Percentiles rank a stretch among this genome's conserved stretches.
phyloP scores from a whole-genome alignment of 2,329 filamentous ascomycete genomes.

The Cadophora malorum region DNA sequence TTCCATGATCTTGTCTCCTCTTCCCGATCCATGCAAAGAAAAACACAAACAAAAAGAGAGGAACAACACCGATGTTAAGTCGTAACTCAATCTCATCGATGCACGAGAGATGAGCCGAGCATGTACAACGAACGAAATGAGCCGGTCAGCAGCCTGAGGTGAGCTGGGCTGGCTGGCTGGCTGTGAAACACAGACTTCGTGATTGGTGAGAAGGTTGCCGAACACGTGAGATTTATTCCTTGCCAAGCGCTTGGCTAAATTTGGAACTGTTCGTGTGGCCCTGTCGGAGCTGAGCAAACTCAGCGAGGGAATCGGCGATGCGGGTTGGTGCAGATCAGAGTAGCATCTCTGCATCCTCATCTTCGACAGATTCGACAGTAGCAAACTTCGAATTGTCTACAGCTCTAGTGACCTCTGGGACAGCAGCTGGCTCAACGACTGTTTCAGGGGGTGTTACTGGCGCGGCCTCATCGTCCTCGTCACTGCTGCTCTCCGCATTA shows the following conservation, averaged over 20 bases:
- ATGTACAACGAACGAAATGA: no score
- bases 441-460: conserved; percentile 6
- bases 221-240: not conserved
- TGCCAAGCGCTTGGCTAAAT: conserved; percentile 12
- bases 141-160: not conserved
- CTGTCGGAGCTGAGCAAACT: conserved; percentile 11
- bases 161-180: not conserved
- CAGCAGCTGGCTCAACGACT: not conserved
- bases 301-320: conserved; percentile 7
- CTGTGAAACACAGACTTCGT: conserved; percentile 6
- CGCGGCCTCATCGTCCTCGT: conserved; percentile 6
- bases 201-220: conserved; percentile 7
- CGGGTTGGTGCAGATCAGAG: conserved; percentile 11
- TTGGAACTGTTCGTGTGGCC: conserved; percentile 5
- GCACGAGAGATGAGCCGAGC: not conserved
- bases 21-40: conserved; percentile 9
- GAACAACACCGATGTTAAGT: conserved; percentile 1
- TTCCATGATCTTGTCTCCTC: not conserved
- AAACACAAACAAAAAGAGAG: not conserved
- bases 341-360: conserved; percentile 13
- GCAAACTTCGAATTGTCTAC: conserved; percentile 14
- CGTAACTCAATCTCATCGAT: not conserved
- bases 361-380: conserved; percentile 11
- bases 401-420: not conserved
- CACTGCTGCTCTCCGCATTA: conserved; percentile 11